Percentiles rank a stretch among this genome's conserved stretches.
These are phyloP conservation scores for Vickermania ingenoplastis DNA, from an alignment of 208 protist species.

Conservation along the genomic window DNA sequence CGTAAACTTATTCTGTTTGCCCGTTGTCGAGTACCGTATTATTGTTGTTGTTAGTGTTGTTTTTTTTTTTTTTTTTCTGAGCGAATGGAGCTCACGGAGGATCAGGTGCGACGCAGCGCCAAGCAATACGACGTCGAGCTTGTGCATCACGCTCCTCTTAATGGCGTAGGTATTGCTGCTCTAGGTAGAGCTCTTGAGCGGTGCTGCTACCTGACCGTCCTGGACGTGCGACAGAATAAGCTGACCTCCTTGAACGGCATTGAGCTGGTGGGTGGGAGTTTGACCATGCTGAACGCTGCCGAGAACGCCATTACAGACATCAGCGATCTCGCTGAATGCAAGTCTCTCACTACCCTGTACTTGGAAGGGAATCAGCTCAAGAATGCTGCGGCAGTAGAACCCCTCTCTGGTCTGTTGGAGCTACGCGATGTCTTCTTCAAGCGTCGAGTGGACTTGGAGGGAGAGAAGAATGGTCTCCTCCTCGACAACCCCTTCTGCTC, in stretches of 20 bases:
- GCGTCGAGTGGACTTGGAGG: conserved; percentile 26
- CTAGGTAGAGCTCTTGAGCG: conserved; percentile 30
- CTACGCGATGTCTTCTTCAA: conserved; percentile 36
- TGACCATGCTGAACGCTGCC: conserved; percentile 50
- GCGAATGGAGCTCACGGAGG: conserved; percentile 29
- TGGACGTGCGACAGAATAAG: conserved; percentile 62
- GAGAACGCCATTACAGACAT: conserved; percentile 59
- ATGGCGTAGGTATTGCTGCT: conserved; percentile 4
- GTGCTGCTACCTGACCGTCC: conserved; percentile 26
- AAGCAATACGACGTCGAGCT: conserved; percentile 64
- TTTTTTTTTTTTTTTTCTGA: too few relatives aligned
- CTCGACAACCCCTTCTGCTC: conserved; percentile 74
- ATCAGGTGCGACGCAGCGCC: conserved; percentile 19
- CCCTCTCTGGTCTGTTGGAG: conserved; percentile 25
- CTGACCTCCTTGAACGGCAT: conserved; percentile 49
- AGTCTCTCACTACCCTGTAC: conserved; percentile 20
- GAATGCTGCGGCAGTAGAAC: conserved; percentile 14
- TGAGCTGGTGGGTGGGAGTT: conserved; percentile 21
- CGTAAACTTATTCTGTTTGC: too few relatives aligned
- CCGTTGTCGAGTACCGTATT: too few relatives aligned
- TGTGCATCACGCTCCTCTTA: conserved; percentile 24
- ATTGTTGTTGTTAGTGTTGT: too few relatives aligned
- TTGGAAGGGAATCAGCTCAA: conserved; percentile 64
- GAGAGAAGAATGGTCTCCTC: conserved; percentile 18
- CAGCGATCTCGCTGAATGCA: conserved; percentile 16